Conservation (phyloP, 2,329 filamentous ascomycete species). For the Colletotrichum sojae region DNA sequence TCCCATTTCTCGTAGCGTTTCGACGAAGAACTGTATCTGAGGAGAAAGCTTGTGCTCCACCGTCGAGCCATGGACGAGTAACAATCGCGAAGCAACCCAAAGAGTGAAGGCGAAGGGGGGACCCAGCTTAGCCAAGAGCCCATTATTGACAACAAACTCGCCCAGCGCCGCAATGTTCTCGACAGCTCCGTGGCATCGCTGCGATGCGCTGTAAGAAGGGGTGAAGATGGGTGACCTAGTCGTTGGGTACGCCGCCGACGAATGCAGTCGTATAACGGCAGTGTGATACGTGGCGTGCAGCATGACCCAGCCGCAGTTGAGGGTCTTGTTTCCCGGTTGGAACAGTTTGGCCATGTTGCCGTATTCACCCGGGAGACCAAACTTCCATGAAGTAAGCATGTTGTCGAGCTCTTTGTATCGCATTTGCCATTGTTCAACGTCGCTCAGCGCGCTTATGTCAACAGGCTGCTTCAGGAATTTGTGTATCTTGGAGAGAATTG, state of each 20-base stretch:
- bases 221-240: conserved; percentile 91
- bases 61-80: conserved; percentile 91
- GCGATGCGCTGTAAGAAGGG: conserved; percentile 86
- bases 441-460: conserved; percentile 85
- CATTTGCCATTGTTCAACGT: conserved; percentile 91
- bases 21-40: conserved; percentile 85
- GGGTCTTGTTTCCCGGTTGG: conserved; percentile 75
- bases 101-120: conserved; percentile 93
- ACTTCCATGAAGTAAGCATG: conserved; percentile 86
- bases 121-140: conserved; percentile 83
- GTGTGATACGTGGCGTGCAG: conserved; percentile 92
- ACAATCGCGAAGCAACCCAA: conserved; percentile 89
- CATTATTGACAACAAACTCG: conserved; percentile 82
- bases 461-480: conserved; percentile 90
- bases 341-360: conserved; percentile 87
- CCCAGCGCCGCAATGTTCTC: conserved; percentile 85
- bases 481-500: conserved; percentile 89
- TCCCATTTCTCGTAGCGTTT: conserved; percentile 85
- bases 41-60: conserved; percentile 87
- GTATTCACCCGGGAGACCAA: conserved; percentile 85
- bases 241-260: conserved; percentile 92
- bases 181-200: conserved; percentile 86
- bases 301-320: conserved; percentile 91
- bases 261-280: conserved; percentile 90
- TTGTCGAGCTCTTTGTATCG: conserved; percentile 89